phyloP scores from a whole-genome alignment of 2,329 filamentous ascomycete genomes.

The Diplodia corticola region DNA sequence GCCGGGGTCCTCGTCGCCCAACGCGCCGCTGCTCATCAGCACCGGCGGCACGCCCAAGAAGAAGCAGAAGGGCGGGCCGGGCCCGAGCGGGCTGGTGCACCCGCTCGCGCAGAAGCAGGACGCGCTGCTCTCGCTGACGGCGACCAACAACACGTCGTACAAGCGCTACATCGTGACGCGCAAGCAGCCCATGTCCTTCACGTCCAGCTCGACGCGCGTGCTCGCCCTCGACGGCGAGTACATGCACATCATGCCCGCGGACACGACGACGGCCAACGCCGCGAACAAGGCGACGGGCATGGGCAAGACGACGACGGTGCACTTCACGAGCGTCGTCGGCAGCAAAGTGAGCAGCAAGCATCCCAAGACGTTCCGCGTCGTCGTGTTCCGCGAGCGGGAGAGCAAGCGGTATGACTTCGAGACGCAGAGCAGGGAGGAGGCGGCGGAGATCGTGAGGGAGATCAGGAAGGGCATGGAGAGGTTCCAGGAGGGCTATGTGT shows the following conservation, averaged over 20 bases:
- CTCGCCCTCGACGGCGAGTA: conserved; percentile 83
- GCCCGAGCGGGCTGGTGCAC: conserved; percentile 56
- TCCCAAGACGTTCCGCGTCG: conserved; percentile 75
- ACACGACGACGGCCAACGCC: conserved; percentile 35
- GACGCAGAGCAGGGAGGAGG: conserved; percentile 69
- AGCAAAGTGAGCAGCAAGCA: conserved; percentile 80
- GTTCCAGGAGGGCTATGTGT: conserved; percentile 21
- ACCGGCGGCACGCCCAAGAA: conserved; percentile 52
- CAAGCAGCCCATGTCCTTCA: conserved; percentile 79
- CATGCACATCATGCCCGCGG: conserved; percentile 75
- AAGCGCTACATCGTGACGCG: conserved; percentile 79
- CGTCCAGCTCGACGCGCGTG: conserved; percentile 72
- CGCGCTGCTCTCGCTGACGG: conserved; percentile 46
- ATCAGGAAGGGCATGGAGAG: conserved; percentile 43
- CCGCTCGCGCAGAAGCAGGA: conserved; percentile 65
- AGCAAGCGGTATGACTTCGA: conserved; percentile 85
- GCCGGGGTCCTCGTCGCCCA: conserved; percentile 69
- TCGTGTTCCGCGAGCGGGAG: conserved; percentile 74
- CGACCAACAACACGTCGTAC: conserved; percentile 49
- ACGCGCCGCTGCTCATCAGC: conserved; percentile 60
- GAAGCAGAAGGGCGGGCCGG: conserved; percentile 58
- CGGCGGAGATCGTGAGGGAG: conserved; percentile 75
- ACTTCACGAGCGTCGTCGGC: conserved; percentile 78
- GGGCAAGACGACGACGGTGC: conserved; percentile 76
- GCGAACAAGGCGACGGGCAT: conserved; percentile 57